Percentiles rank a stretch among this genome's conserved stretches.
Conservation (phyloP, 768 basidiomycete species). For the Clitopilus passeckerianus region DNA sequence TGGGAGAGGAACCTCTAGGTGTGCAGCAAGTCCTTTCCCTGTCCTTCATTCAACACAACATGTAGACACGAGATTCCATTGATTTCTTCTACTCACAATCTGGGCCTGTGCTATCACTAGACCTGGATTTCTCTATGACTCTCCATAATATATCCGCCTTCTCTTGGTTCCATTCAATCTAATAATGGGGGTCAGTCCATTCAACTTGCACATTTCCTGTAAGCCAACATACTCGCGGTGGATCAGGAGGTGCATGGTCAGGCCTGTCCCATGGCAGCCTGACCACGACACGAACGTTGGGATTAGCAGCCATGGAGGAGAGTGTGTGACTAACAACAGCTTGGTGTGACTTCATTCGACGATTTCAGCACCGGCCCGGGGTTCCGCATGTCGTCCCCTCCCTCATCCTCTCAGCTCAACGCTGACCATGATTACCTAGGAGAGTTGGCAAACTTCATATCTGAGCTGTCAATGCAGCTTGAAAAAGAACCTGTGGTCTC, state of each 20-base stretch:
- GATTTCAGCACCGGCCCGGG: slow-evolving; percentile 2
- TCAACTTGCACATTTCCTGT: not conserved
- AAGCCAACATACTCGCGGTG: slow-evolving; percentile 52
- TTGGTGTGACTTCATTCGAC: not conserved
- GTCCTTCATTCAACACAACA: slow-evolving; percentile 7
- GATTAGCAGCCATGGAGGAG: slow-evolving; percentile 23
- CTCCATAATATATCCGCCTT: slow-evolving; percentile 88
- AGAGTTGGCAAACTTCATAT: slow-evolving; percentile 29
- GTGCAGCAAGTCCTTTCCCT: slow-evolving; percentile 84
- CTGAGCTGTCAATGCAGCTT: slow-evolving; percentile 25
- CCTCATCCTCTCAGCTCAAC: slow-evolving; percentile 10
- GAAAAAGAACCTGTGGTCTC: slow-evolving; percentile 37
- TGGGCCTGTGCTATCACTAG: slow-evolving; percentile 65
- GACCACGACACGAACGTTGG: slow-evolving; percentile 65
- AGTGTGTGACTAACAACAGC: not conserved
- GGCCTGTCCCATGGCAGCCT: slow-evolving; percentile 77
- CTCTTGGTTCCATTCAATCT: slow-evolving; percentile 85
- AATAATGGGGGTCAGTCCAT: slow-evolving; percentile 3
- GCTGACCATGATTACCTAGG: slow-evolving; percentile 14
- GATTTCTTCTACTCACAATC: slow-evolving; percentile 56
- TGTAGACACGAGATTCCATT: slow-evolving; percentile 2
- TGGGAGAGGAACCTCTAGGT: slow-evolving; percentile 76
- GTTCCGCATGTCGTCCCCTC: slow-evolving; percentile 16
- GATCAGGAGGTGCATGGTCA: slow-evolving; percentile 60
- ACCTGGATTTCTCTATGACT: slow-evolving; percentile 74